Evolutionary conservation across 805 yeast genomes (phyloP).

Genomic region (Candida germanica): DNA sequence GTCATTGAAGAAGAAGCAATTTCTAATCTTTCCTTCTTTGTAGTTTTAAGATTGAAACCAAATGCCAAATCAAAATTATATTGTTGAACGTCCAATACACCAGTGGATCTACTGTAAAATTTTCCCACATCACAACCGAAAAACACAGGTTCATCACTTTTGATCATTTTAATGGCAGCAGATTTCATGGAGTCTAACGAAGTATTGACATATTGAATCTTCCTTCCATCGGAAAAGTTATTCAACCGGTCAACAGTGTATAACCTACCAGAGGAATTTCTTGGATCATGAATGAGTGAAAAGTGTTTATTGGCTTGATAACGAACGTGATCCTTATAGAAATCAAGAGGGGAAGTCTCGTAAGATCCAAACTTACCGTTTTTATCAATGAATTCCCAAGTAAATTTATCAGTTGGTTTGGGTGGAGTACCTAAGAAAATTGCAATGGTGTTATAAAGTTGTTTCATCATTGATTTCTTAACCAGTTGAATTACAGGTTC

Average conservation of each 20-base stretch:
- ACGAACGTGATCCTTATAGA: slow-evolving; percentile 53
- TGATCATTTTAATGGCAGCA: slow-evolving; percentile 64
- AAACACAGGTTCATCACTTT: slow-evolving; percentile 75
- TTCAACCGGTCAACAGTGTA: slow-evolving; percentile 73
- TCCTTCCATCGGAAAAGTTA: slow-evolving; percentile 68
- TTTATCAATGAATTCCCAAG: slow-evolving; percentile 76
- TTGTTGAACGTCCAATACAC: slow-evolving; percentile 68
- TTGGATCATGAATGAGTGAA: slow-evolving; percentile 78
- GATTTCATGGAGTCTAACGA: slow-evolving; percentile 56
- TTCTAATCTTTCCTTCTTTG: slow-evolving; percentile 66
- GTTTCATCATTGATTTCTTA: slow-evolving; percentile 48
- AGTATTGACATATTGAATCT: slow-evolving; percentile 68
- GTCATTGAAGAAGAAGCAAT: slow-evolving; percentile 79
- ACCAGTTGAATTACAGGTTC: slow-evolving; percentile 32
- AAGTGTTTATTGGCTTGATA: slow-evolving; percentile 52
- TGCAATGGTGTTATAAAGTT: slow-evolving; percentile 62
- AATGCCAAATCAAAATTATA: slow-evolving; percentile 63
- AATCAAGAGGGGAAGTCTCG: slow-evolving; percentile 62
- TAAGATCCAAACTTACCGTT: slow-evolving; percentile 55
- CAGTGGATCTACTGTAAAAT: slow-evolving; percentile 58
- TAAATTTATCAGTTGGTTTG: slow-evolving; percentile 59
- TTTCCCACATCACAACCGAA: slow-evolving; percentile 90
- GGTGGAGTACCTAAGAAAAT: slow-evolving; percentile 80
- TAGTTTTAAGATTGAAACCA: slow-evolving; percentile 48
- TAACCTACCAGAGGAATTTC: slow-evolving; percentile 63